A percentile compares a stretch with the other conserved stretches of the same genome.
phyloP scores from a whole-genome alignment of 768 basidiomycete genomes.

The Pseudohyphozyma bogoriensis region DNA sequence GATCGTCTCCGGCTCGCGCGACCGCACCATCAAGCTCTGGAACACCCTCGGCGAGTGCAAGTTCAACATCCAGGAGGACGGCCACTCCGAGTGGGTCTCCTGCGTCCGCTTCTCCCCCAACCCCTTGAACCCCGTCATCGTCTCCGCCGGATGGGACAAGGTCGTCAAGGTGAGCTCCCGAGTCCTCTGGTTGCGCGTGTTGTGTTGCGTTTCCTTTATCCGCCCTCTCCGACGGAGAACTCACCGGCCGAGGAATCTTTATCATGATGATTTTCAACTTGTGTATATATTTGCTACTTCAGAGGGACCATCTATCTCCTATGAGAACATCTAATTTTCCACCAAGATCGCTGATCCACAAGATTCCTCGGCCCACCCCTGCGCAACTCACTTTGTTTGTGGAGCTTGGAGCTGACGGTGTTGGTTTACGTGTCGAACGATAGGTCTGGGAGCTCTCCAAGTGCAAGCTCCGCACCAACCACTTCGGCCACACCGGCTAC shows the following conservation, averaged over 20 bases:
- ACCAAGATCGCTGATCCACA: conserved; percentile 69
- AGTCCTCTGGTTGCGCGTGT: background rate
- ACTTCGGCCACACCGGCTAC: conserved; percentile 98
- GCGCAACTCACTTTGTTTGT: conserved; percentile 18
- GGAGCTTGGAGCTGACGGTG: conserved; percentile 19
- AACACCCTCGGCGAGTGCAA: conserved; percentile 99
- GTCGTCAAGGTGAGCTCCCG: conserved; percentile 78
- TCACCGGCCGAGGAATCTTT: background rate
- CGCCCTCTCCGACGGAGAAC: conserved; percentile 35
- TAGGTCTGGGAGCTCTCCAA: conserved; percentile 99
- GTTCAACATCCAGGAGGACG: conserved; percentile 98
- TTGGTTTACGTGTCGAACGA: background rate
- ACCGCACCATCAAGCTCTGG: conserved; percentile 98
- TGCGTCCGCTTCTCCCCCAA: conserved; percentile 99
- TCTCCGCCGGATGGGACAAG: conserved; percentile 99
- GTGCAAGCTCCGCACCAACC: conserved; percentile 99
- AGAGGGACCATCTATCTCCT: conserved; percentile 45
- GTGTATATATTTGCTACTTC: conserved; percentile 79
- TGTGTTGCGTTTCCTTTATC: conserved; percentile 3
- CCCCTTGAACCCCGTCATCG: conserved; percentile 92
- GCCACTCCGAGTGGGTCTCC: conserved; percentile 98
- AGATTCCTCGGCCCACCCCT: background rate
- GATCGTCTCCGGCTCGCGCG: conserved; percentile 96
- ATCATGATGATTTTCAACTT: conserved; percentile 37
- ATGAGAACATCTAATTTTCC: conserved; percentile 63